A percentile compares a stretch with the other conserved stretches of the same genome.
Conservation (phyloP, 2,329 filamentous ascomycete genomes). For the Colletotrichum gigasporum region DNA sequence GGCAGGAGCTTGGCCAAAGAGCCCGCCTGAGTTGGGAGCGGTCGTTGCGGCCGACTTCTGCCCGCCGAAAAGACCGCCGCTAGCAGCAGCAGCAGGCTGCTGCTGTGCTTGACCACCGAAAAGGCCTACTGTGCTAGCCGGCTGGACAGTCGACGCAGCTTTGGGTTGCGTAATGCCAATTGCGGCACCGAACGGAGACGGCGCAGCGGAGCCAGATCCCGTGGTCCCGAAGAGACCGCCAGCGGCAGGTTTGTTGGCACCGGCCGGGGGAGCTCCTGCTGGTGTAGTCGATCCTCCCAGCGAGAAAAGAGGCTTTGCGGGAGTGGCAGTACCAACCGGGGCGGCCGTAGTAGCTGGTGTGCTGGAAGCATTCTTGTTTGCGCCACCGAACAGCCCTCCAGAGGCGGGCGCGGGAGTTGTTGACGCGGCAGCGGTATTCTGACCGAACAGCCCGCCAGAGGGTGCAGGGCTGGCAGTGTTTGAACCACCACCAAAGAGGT, state of each 20-base stretch:
- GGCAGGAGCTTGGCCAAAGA: constrained; percentile 32
- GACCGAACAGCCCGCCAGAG: constrained; percentile 39
- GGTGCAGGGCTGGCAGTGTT: constrained; percentile 38
- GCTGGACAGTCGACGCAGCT: constrained; percentile 18
- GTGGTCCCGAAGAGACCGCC: constrained; percentile 42
- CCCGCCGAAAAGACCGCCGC: constrained; percentile 36
- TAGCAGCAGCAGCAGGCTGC: constrained; percentile 30
- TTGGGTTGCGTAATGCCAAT: too few species aligned
- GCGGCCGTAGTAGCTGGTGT: constrained; percentile 21
- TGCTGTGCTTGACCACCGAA: constrained; percentile 38
- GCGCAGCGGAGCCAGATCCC: constrained; percentile 20
- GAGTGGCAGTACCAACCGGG: constrained; percentile 48
- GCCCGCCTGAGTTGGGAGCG: constrained; percentile 18
- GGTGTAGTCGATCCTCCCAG: constrained; percentile 63
- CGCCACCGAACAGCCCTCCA: constrained; percentile 22
- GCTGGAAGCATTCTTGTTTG: constrained; percentile 23
- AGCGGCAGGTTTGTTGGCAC: constrained; percentile 40
- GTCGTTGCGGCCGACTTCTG: constrained; percentile 17
- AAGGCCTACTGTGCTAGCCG: constrained; percentile 35
- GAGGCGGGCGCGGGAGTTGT: constrained; percentile 35
- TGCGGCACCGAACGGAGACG: constrained; percentile 27
- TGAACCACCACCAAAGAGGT: constrained; percentile 33
- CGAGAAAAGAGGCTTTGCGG: constrained; percentile 58
- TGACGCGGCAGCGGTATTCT: constrained; percentile 33
- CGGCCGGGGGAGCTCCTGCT: constrained; percentile 61